Evolutionary conservation across 2,329 filamentous ascomycete genomes (phyloP).

Genomic region (Penicillium sp.): DNA sequence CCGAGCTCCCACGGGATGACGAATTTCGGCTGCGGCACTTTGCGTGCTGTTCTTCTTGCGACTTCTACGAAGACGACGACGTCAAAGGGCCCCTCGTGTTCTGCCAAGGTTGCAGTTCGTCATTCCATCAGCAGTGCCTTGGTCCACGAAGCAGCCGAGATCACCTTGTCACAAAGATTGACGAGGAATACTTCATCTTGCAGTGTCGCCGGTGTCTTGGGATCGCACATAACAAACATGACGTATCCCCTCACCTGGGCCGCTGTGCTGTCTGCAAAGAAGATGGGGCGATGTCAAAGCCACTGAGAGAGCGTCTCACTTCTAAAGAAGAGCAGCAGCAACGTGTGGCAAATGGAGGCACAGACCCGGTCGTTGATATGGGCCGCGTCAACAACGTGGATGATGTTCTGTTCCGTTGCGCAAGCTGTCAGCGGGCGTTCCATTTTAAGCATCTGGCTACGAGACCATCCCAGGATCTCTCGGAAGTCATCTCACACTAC

Average conservation of each 20-base stretch:
- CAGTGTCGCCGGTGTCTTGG: conserved; percentile 88
- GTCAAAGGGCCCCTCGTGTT: conserved; percentile 72
- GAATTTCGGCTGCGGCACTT: conserved; percentile 72
- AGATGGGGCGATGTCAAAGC: conserved; percentile 67
- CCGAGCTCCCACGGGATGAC: conserved; percentile 60
- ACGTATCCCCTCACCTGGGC: conserved; percentile 67
- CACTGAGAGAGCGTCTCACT: conserved; percentile 73
- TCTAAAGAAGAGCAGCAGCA: conserved; percentile 81
- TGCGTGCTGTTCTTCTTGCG: conserved; percentile 71
- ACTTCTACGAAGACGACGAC: conserved; percentile 52
- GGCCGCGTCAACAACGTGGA: conserved; percentile 71
- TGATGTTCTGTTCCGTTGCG: conserved; percentile 82
- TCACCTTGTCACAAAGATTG: conserved; percentile 88
- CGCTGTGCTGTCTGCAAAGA: conserved; percentile 70
- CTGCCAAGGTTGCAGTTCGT: conserved; percentile 86
- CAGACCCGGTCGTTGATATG: conserved; percentile 72
- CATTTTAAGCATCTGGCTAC: conserved; percentile 81
- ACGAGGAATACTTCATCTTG: conserved; percentile 73
- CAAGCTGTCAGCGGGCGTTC: conserved; percentile 72
- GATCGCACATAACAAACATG: conserved; percentile 66
- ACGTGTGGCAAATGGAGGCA: conserved; percentile 73
- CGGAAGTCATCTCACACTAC: conserved; percentile 65
- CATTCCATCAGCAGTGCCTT: conserved; percentile 82
- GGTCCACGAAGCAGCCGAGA: conserved; percentile 72
- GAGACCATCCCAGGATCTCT: conserved; percentile 8